Evolutionary conservation across 1,139 yeast species (phyloP).

Genomic region (Suhomyces bolitotheri): DNA sequence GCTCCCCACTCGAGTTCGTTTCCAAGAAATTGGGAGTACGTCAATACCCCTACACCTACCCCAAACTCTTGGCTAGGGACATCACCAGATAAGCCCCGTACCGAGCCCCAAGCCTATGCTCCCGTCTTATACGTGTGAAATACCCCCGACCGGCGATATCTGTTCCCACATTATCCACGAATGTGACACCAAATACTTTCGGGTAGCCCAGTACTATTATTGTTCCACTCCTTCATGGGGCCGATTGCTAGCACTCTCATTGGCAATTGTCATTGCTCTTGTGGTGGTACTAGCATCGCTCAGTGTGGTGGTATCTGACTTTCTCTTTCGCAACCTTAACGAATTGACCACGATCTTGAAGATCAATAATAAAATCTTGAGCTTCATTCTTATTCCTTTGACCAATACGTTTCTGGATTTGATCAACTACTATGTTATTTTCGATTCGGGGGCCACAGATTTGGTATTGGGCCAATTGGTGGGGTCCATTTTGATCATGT

Average conservation of each 20-base stretch:
- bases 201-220: constrained; percentile 28
- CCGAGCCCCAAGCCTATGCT: no score
- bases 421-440: constrained; percentile 36
- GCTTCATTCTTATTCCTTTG: constrained; percentile 41
- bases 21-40: no score
- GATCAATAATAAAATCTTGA: constrained; percentile 34
- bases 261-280: constrained; percentile 19
- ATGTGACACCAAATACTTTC: constrained; percentile 30
- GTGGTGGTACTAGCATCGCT: constrained; percentile 25
- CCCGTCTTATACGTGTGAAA: constrained; percentile 3
- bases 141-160: constrained; percentile 8
- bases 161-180: constrained; percentile 25
- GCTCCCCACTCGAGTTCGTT: no score
- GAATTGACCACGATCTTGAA: constrained; percentile 28
- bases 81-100: no score
- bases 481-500: constrained; percentile 40
- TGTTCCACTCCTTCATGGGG: constrained; percentile 24
- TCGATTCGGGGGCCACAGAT: constrained; percentile 33
- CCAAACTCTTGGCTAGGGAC: no score
- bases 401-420: constrained; percentile 45
- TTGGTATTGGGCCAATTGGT: constrained; percentile 44
- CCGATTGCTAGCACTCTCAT: constrained; percentile 17
- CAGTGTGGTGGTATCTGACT: constrained; percentile 40
- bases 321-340: constrained; percentile 34
- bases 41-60: no score